phyloP scores from a whole-genome alignment of 1,284 basidiomycete genomes.

The Pseudozyma thailandica region DNA sequence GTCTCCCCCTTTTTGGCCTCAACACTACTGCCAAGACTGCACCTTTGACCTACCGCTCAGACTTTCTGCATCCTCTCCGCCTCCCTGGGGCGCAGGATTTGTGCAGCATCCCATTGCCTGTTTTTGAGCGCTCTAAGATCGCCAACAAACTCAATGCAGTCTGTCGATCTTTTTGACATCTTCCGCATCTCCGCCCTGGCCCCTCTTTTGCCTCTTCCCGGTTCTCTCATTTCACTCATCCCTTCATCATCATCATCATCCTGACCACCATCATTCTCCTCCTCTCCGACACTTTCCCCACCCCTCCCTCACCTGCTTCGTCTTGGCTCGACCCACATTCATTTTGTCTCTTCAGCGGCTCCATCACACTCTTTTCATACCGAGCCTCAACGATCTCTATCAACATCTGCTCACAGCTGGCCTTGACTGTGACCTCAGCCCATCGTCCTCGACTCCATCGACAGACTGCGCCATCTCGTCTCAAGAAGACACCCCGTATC shows the following conservation, averaged over 20 bases:
- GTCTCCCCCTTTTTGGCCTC: background rate
- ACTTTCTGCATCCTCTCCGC: no score
- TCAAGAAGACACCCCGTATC: no score
- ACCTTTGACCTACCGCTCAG: constrained; percentile 7
- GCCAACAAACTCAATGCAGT: no score
- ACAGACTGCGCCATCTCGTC: no score
- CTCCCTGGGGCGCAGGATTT: no score
- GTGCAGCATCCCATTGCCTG: no score
- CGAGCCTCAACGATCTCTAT: no score
- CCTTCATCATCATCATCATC: constrained; percentile 14
- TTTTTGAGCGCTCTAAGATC: no score
- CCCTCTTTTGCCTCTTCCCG: background rate
- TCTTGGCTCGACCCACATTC: constrained; percentile 19
- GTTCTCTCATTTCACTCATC: background rate
- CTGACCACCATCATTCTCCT: constrained; percentile 9
- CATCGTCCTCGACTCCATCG: background rate
- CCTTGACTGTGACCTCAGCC: no score
- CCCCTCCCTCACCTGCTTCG: constrained; percentile 1
- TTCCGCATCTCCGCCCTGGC: background rate
- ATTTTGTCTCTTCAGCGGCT: constrained; percentile 7
- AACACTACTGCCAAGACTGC: constrained; percentile 3
- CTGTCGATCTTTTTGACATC: no score
- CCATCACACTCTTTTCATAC: constrained; percentile 21
- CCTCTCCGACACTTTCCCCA: background rate
- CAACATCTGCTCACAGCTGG: no score